A percentile compares a stretch with the other conserved stretches of the same genome.
These are phyloP conservation scores for Thelonectria discophora DNA, from an alignment of 2,329 filamentous ascomycete genomes.

Conservation along the genomic window DNA sequence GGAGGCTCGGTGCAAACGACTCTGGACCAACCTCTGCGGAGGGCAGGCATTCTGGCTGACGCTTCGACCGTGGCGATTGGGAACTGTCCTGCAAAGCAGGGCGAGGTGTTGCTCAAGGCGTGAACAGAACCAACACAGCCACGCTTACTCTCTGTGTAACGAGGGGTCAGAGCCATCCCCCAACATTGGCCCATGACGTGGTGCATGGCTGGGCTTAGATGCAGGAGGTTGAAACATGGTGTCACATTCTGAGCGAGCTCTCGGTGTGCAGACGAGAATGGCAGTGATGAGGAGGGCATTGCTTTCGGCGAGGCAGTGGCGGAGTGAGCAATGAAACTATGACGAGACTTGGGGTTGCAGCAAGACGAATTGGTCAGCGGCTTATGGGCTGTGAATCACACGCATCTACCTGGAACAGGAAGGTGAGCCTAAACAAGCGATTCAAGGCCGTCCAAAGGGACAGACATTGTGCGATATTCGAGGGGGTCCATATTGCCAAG, in stretches of 20 bases:
- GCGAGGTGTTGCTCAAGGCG: neutral
- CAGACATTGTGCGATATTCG: no score
- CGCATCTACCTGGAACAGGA: no score
- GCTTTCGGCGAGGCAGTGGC: neutral
- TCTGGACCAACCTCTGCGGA: neutral
- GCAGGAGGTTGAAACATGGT: neutral
- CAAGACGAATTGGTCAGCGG: neutral
- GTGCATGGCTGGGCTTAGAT: neutral
- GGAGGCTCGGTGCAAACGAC: neutral
- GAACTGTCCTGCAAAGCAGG: neutral
- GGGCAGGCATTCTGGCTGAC: neutral
- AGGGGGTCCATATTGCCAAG: no score
- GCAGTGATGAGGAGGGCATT: neutral
- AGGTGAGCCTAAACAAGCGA: no score
- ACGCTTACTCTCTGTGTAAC: neutral
- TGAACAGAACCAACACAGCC: neutral
- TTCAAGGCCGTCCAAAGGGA: no score
- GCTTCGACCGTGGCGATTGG: neutral
- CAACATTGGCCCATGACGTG: neutral
- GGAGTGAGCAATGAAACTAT: neutral
- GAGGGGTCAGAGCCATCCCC: neutral
- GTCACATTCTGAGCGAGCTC: neutral
- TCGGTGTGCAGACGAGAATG: neutral
- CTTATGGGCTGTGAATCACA: neutral
- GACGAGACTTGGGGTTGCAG: neutral